Base-by-base conservation (phyloP, 2,329 filamentous ascomycete genomes). In the Fusarium marasasianum region DNA sequence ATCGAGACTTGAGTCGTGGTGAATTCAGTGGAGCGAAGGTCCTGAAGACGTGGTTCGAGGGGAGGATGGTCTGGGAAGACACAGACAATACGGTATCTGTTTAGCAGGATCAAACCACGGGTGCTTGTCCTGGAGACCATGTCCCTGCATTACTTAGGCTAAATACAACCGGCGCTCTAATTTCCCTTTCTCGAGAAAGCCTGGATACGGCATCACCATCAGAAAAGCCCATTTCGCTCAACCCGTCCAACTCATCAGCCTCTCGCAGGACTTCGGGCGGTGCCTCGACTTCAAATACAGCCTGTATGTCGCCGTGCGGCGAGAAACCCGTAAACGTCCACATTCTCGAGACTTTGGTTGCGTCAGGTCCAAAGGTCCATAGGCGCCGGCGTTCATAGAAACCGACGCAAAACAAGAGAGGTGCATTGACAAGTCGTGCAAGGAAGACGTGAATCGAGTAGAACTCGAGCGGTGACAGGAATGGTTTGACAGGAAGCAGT, bases 371-470 rank as follows among this genome's bases (percentile, higher is more conserved):
- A 6, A 38, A 35, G 0, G 24, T 33, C 63, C 63, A 66, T 22
- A 55, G 11, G 3, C 59, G 58, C 6, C 41, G 35, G 0, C 91
- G 86, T 79, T 94, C 91, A 75, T 90, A 87, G 24, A 89, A 80
- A 3, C 86, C 85, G 50, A 94, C 89, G 24, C 88, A 75, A 1
- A 93, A 79, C 2, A 94, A 83, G 3, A 91, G 81, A 0, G 91
- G 92, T 3, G 87, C 86, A 76, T 94, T 93, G 61, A 92, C 82
- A 1, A 87, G 80, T 4, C 90, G 86, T 8, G 93, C 88, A 4
- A 88, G 84, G 47, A 88, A 87, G 50, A 93, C 90, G 77, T 94
- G 92, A 77, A 92, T 86, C 70, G 90, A 90, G 83, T 93, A 91
- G 74, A 93, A 93, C 84, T 87, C 89, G 22, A 89, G 86, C 1